phyloP scores from a whole-genome alignment of 2,329 filamentous ascomycete genomes.

The Chaetomium sp. region DNA sequence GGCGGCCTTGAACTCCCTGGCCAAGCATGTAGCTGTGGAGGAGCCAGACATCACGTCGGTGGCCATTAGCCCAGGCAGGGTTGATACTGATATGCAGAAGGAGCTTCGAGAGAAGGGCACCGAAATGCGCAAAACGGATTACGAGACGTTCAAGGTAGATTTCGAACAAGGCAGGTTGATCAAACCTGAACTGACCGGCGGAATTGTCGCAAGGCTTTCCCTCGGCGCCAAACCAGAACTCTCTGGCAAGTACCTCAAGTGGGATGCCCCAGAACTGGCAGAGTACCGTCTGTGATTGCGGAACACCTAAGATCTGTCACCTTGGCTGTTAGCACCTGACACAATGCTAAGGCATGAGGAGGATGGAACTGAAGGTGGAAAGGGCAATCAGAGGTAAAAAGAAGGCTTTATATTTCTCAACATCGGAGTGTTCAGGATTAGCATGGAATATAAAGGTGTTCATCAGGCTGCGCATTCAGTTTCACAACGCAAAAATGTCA shows the following conservation, averaged over 20 bases:
- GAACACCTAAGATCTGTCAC: slow-evolving; percentile 13
- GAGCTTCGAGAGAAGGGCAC: slow-evolving; percentile 59
- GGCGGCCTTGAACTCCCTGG: slow-evolving; percentile 75
- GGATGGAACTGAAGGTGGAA: slow-evolving; percentile 25
- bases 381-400: slow-evolving; percentile 66
- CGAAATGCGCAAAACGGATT: slow-evolving; percentile 49
- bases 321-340: slow-evolving; percentile 20
- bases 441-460: slow-evolving; percentile 65
- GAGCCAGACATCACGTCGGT: slow-evolving; percentile 70
- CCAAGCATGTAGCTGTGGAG: slow-evolving; percentile 64
- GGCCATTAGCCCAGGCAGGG: slow-evolving; percentile 69
- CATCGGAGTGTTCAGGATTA: slow-evolving; percentile 59
- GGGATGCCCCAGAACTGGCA: slow-evolving; percentile 47
- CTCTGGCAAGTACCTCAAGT: slow-evolving; percentile 69
- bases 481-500: slow-evolving; percentile 17
- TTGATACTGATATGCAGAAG: slow-evolving; percentile 88
- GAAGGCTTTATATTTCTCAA: slow-evolving; percentile 66
- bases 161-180: slow-evolving; percentile 67
- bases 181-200: slow-evolving; percentile 74
- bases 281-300: slow-evolving; percentile 42
- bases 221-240: slow-evolving; percentile 58
- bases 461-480: slow-evolving; percentile 45
- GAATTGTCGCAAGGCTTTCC: slow-evolving; percentile 77
- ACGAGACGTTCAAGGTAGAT: slow-evolving; percentile 61
- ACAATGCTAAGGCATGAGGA: slow-evolving; percentile 9